Evolutionary conservation across 2,329 filamentous ascomycete species (phyloP), one percentile per base, ranked within the genome.

Genomic region (Boeremia lycopersici): DNA sequence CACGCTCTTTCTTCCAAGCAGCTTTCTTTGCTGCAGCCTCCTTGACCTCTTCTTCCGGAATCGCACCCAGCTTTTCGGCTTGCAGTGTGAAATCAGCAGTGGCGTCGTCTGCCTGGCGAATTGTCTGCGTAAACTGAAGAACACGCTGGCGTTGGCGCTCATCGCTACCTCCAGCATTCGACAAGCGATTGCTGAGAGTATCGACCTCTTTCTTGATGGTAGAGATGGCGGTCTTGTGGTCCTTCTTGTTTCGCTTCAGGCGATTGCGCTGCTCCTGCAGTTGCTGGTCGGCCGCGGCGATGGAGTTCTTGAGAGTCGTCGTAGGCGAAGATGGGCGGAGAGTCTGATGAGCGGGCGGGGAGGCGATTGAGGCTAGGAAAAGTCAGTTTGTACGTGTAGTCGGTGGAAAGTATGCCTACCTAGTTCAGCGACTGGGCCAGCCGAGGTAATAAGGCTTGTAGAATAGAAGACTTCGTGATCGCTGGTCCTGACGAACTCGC

Each of bases 91-190:
- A 76, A 41, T 81, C 78, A 38, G 78, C 75, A 28, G 82, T 81
- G 29, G 87, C 86, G 64, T 87, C 85, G 62, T 88, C 85, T 4
- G 85, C 85, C 71, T 87, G 89, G 53, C 86, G 85, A 74, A 89
- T 88, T 71, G 89, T 88, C 51, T 89, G 89, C 52, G 84, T 86
- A 69, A 90, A 87, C 73, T 93, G 90, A 58, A 87, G 83, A 40
- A 90, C 85, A 72, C 91, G 89, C 70, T 91, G 88, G 62, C 85
- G 83, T 64, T 88, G 83, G 70, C 89, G 88, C 68, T 93, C 90
- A 73, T 93, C 90, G 62, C 86, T 87, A 55, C 87, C 87, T 58
- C 89, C 89, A 31, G 88, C 76, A 45, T 77, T 88, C 52, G 86
- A 81, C 40, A 91, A 84, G 60, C 87, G 86, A 55, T 82, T 82